Percentiles rank a stretch among this genome's conserved stretches.
Conservation (phyloP, 2,329 filamentous ascomycete genomes). For the Neofusicoccum parvum region DNA sequence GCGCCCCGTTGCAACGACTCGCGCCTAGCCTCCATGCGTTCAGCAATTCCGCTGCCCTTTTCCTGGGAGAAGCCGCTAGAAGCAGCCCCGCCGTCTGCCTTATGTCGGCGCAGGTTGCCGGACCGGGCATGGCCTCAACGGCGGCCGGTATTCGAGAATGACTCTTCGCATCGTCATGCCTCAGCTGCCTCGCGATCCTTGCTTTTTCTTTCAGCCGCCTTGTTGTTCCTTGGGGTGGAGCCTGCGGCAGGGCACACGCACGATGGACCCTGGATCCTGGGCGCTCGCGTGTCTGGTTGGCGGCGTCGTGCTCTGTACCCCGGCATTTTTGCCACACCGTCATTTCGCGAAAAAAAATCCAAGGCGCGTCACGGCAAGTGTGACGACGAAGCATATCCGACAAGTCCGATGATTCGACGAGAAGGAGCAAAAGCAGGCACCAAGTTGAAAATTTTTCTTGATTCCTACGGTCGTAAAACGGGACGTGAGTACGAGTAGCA, state of each 20-base stretch:
- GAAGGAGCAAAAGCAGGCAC: neutral
- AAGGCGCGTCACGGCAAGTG: neutral
- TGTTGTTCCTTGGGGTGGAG: too few relatives aligned
- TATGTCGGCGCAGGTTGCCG: neutral
- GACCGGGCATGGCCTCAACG: neutral
- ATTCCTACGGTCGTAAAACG: slow-evolving; percentile 3
- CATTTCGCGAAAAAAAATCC: slow-evolving; percentile 3
- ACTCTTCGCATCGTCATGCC: neutral
- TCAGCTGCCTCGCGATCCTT: too few relatives aligned
- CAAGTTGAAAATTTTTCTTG: neutral
- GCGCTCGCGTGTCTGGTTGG: too few relatives aligned
- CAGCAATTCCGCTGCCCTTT: neutral
- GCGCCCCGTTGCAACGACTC: neutral
- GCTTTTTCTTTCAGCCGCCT: neutral
- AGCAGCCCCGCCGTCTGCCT: neutral
- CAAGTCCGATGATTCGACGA: neutral
- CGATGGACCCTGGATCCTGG: neutral
- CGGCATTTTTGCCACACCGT: slow-evolving; percentile 14
- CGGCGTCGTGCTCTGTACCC: neutral
- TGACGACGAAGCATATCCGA: neutral
- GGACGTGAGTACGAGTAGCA: neutral
- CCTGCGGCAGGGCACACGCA: too few relatives aligned
- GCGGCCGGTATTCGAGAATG: neutral
- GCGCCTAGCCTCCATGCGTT: neutral
- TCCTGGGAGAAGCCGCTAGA: too few relatives aligned